phyloP scores from a whole-genome alignment of 179 eudicot genomes.

The Dionaea muscipula region DNA sequence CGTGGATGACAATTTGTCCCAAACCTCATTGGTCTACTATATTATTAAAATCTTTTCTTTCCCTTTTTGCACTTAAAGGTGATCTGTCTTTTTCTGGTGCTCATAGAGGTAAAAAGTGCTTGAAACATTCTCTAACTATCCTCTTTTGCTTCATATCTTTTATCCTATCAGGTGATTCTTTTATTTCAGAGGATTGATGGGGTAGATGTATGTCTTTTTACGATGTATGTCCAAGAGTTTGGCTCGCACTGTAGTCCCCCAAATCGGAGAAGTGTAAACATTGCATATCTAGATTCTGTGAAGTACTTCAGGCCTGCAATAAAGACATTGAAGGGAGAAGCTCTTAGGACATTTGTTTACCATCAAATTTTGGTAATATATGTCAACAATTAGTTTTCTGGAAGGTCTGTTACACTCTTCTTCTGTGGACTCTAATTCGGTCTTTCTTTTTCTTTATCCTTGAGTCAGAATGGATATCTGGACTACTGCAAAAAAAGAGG shows the following conservation, averaged over 20 bases:
- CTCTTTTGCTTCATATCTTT: neutral
- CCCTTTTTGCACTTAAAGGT: neutral
- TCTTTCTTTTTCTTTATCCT: neutral
- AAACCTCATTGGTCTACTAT: no score
- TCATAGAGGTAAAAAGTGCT: neutral
- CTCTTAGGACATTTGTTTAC: constrained; percentile 86
- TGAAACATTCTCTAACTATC: neutral
- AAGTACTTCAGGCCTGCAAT: constrained; percentile 75
- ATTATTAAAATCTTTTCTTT: no score
- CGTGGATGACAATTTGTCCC: no score
- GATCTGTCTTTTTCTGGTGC: neutral
- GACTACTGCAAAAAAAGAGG: constrained; percentile 88
- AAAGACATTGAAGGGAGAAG: constrained; percentile 53
- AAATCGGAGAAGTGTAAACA: constrained; percentile 67
- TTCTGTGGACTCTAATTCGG: neutral
- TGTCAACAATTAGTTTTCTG: neutral
- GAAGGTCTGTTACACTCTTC: neutral
- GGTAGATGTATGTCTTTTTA: constrained; percentile 79
- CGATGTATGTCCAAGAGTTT: constrained; percentile 82
- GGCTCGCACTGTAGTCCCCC: constrained; percentile 71
- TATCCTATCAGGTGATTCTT: constrained; percentile 50
- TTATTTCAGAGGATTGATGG: constrained; percentile 79
- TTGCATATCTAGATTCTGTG: constrained; percentile 84
- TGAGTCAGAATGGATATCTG: constrained; percentile 67
- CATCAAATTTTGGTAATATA: constrained; percentile 69